Evolutionary conservation across 495 filamentous ascomycete genomes (phyloP).

Genomic region (Podospora fimiseda): DNA sequence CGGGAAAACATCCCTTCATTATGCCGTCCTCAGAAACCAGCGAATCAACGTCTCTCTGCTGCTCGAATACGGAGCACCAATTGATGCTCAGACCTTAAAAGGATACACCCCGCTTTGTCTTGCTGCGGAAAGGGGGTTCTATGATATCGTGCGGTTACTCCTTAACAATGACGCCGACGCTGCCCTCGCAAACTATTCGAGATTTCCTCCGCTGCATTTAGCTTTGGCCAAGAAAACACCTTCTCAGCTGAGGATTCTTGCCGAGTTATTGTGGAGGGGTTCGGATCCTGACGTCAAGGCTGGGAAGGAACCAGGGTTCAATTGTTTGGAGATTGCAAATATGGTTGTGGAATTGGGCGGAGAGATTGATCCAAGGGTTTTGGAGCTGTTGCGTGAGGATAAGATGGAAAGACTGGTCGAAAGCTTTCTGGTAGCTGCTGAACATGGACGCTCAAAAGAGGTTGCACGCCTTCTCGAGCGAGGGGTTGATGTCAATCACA

Average conservation of each 20-base stretch:
- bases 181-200: neutral
- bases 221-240: neutral
- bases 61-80: neutral
- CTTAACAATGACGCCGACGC: neutral
- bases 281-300: neutral
- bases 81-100: neutral
- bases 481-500: neutral
- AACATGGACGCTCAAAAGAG: neutral
- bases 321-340: no score
- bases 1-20: no score
- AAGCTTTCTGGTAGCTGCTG: neutral
- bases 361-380: neutral
- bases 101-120: neutral
- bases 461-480: neutral
- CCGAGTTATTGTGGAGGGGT: neutral
- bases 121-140: neutral
- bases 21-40: neutral
- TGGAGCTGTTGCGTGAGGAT: neutral
- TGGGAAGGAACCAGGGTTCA: neutral
- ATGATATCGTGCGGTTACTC: neutral
- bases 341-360: no score
- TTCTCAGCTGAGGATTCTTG: neutral
- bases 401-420: neutral
- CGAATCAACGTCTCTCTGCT: neutral
- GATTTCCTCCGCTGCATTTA: neutral